Base-by-base conservation (phyloP, 768 basidiomycete species). In the Infundibulicybe gibba region DNA sequence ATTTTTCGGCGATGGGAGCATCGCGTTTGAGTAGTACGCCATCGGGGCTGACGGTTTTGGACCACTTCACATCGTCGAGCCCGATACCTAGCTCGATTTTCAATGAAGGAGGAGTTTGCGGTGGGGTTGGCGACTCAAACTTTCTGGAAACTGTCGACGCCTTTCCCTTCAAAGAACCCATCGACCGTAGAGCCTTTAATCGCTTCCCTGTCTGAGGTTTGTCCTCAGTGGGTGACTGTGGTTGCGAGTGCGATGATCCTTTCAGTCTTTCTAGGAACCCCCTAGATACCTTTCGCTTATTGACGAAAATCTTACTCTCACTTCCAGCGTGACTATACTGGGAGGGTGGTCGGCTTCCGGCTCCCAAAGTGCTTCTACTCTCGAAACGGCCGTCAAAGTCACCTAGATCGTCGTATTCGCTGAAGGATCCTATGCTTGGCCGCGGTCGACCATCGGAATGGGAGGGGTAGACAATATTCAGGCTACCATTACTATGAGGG, bases 361-460 rank as follows among this genome's bases (percentile, higher is more conserved):
- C 72, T 6, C 77, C 85, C 8, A 90, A 63, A 0, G 88, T 90
- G 59, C 87, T 90, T 49, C 73, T 75, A 57, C 90, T 91, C 54
- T 86, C 87, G 52, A 92, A 94, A 8, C 86, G 77, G 35, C 90
- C 90, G 30, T 91, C 87, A 44, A 94, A 94, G 60, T 94, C 90
- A 16, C 81, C 74, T 40, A 94, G 64, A 65, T 94, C 90, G 51
- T 94, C 90, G 52, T 93, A 94, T 54, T 92, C 90, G 59, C 88
- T 90, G 63, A 88, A 89, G 2, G 86, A 85, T 13, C 76, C 80
- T n/a, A 81, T 64, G 53, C 90, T 92, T 41, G 83, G 86, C 15
- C 89, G 76, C 25, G 81, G 75, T 45, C 65, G 64, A 30, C 59
- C 56, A 52, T 78, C 79, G 39, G 61, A 57, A 15, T 50, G 51